Evolutionary conservation across 1,284 basidiomycete species (phyloP).

Genomic region (Melampsora medusae): DNA sequence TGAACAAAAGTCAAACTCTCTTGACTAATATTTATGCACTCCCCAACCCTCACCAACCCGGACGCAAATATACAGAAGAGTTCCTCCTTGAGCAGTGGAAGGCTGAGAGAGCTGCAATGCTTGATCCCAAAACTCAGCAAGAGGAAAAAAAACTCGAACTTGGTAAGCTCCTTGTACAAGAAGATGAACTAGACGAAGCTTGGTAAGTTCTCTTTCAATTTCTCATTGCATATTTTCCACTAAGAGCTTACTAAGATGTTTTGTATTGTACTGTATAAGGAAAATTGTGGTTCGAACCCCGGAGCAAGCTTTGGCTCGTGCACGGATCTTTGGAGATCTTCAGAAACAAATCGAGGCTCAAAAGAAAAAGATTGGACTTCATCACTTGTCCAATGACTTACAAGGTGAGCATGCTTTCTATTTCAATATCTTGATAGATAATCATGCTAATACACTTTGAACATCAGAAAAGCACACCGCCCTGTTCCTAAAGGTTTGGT

Average conservation of each 20-base stretch:
- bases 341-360: background rate
- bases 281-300: background rate
- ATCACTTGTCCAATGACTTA: background rate
- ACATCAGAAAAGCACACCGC: background rate
- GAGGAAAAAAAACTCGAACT: background rate
- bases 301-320: background rate
- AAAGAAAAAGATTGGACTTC: background rate
- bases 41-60: background rate
- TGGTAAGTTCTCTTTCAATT: background rate
- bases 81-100: conserved; percentile 9
- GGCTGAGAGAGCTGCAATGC: background rate
- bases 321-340: background rate
- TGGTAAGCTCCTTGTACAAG: background rate
- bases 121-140: background rate
- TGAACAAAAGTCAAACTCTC: background rate
- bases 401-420: background rate
- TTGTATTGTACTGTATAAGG: background rate
- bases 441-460: background rate
- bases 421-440: background rate
- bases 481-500: conserved; percentile 7
- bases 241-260: background rate
- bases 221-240: background rate
- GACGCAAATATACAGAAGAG: background rate
- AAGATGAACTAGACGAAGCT: background rate
- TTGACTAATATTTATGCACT: background rate